These are phyloP conservation scores for Diddensiella santjacobensis DNA, from an alignment of 805 yeast genomes.

Conservation along the genomic window DNA sequence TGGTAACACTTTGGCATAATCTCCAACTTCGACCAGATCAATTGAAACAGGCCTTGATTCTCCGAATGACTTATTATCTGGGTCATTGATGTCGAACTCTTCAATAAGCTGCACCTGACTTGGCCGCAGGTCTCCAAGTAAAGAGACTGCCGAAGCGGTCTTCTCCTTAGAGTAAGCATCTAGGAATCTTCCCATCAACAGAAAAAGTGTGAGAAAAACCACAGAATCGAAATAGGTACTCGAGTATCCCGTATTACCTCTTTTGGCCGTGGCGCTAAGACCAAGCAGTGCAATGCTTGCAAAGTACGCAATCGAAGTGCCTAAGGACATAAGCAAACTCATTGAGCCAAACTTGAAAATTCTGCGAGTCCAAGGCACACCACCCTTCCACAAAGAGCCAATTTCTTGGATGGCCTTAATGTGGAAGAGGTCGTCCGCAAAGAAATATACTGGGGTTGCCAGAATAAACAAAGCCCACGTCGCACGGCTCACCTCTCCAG, in stretches of 20 bases:
- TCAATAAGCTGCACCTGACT: slow-evolving; percentile 45
- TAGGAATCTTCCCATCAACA: slow-evolving; percentile 64
- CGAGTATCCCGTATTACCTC: slow-evolving; percentile 33
- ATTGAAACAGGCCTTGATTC: slow-evolving; percentile 20
- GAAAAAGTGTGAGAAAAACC: slow-evolving; percentile 67
- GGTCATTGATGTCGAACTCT: slow-evolving; percentile 6
- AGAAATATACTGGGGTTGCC: slow-evolving; percentile 70
- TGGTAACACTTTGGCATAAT: slow-evolving; percentile 48
- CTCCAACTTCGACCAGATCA: slow-evolving; percentile 76
- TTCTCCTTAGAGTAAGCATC: slow-evolving; percentile 64
- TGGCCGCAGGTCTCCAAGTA: slow-evolving; percentile 50
- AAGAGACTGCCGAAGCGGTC: slow-evolving; percentile 61
- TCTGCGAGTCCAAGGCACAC: slow-evolving; percentile 52
- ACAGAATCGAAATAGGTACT: slow-evolving; percentile 78
- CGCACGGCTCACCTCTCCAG: slow-evolving; percentile 55
- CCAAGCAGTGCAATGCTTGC: slow-evolving; percentile 58
- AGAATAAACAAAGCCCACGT: slow-evolving; percentile 64
- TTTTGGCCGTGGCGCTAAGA: slow-evolving; percentile 38
- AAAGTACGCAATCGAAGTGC: slow-evolving; percentile 69
- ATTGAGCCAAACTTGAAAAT: slow-evolving; percentile 71
- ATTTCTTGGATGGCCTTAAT: slow-evolving; percentile 60
- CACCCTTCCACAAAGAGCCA: slow-evolving; percentile 51
- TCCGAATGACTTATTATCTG: slow-evolving; percentile 16
- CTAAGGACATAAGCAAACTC: slow-evolving; percentile 68
- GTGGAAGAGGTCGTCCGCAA: slow-evolving; percentile 72